Percentiles rank a stretch among this genome's conserved stretches.
Evolutionary conservation across 2,329 filamentous ascomycete species (phyloP).

Genomic region (Colletotrichum spaethianum): DNA sequence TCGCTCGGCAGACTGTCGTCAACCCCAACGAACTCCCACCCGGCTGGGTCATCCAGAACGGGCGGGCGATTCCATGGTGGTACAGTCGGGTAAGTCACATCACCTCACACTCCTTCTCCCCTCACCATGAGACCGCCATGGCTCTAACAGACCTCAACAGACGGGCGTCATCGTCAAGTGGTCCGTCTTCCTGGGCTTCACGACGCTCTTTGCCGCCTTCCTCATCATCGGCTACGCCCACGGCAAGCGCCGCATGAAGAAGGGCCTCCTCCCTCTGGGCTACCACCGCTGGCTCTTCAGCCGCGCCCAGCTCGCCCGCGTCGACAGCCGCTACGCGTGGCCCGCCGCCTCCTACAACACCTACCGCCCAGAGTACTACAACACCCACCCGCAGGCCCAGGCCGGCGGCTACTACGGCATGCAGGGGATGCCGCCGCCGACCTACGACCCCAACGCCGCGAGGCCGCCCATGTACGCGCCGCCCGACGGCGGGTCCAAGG

Average conservation of each 20-base stretch:
- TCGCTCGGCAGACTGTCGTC: conserved; percentile 30
- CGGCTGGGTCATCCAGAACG: conserved; percentile 47
- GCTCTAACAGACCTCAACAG: conserved; percentile 53
- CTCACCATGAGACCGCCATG: neutral
- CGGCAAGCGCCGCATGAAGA: conserved; percentile 75
- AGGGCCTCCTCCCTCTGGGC: conserved; percentile 74
- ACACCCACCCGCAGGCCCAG: conserved; percentile 44
- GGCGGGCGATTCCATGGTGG: conserved; percentile 46
- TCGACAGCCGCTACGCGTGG: conserved; percentile 64
- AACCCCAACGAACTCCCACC: conserved; percentile 43
- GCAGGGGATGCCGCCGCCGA: conserved; percentile 68
- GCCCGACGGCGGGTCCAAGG: conserved; percentile 65
- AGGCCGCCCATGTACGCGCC: conserved; percentile 70
- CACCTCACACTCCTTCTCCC: neutral
- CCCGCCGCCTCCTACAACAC: conserved; percentile 54
- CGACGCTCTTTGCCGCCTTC: conserved; percentile 72
- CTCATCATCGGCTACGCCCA: conserved; percentile 79
- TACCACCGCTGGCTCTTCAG: conserved; percentile 79
- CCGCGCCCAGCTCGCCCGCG: conserved; percentile 59
- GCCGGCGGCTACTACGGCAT: conserved; percentile 58
- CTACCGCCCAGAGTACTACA: conserved; percentile 56
- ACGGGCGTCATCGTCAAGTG: conserved; percentile 79
- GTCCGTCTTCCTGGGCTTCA: conserved; percentile 75
- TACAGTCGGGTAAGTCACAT: conserved; percentile 44
- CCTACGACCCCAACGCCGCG: conserved; percentile 68